phyloP scores from a whole-genome alignment of 192 early-diverging fungal species.

The Backusella parvicylindrica region DNA sequence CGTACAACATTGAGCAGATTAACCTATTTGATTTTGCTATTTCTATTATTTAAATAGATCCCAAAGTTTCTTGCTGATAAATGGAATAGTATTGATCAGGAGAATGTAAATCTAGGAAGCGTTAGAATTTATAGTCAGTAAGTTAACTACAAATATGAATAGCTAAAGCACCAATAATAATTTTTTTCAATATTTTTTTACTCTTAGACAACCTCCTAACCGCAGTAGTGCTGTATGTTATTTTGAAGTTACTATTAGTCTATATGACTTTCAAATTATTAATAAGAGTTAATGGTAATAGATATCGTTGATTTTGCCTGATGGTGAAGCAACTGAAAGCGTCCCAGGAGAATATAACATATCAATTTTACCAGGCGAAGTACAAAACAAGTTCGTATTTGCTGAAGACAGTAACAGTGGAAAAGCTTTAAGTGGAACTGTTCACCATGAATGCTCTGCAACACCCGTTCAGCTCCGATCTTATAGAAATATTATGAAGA shows the following conservation, averaged over 20 bases:
- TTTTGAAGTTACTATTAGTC: neutral
- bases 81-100: constrained; percentile 68
- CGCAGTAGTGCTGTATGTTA: constrained; percentile 6
- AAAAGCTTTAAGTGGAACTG: constrained; percentile 44
- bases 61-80: constrained; percentile 85
- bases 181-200: neutral
- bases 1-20: neutral
- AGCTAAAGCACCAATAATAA: neutral
- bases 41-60: constrained; percentile 41
- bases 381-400: constrained; percentile 78
- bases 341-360: constrained; percentile 86
- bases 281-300: constrained; percentile 10
- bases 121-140: constrained; percentile 70
- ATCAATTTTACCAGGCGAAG: constrained; percentile 61
- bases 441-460: constrained; percentile 71
- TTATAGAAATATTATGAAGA: constrained; percentile 67
- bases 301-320: constrained; percentile 68
- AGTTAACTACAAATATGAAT: neutral
- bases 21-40: neutral
- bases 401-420: constrained; percentile 54
- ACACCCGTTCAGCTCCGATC: constrained; percentile 55
- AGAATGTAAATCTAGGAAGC: constrained; percentile 71
- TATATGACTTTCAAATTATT: neutral
- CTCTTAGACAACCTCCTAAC: constrained; percentile 2
- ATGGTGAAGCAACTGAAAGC: constrained; percentile 51